Base-by-base conservation (phyloP, 2,329 filamentous ascomycete genomes). In the Fusarium newnesense region DNA sequence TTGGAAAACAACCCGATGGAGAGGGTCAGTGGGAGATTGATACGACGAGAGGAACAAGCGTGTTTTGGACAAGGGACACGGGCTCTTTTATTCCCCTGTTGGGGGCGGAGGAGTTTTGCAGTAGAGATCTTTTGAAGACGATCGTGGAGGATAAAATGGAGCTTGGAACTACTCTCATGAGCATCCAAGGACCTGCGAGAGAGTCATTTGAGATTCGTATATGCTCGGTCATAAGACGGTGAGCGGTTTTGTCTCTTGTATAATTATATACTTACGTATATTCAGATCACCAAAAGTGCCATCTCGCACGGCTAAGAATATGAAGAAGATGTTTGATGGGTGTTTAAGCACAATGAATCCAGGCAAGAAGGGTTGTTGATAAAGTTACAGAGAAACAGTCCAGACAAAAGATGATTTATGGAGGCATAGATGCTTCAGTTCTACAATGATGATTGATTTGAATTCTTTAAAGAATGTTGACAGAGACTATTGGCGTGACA, bases 11-110 rank as follows among this genome's bases (percentile, higher is more conserved):
- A 13, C 64, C 60, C 4, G 32, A 65, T 10, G 9, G 13, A 6
- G 7, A 56, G 2, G 37, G 52, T 2, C 42, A 61, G 8, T 72
- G 64, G 68, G 68, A 72, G 9, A 21, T 72, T 21, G 56, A 70
- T 2, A 16, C 26, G 4, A 37, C 30, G 3, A 39, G 6, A 19
- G 67, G 57, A 13, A 52, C 28, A n/a, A 40, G 49, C 16, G 2
- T 69, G 1, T 19, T 69, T 1, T 69, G 57, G 57, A 37, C 66
- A 1, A 15, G 11, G 1, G 44, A 58, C 9, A 32, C 21, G 3
- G 18, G 28, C 8, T 4, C 4, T 7, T 63, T 69, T n/a, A 30
- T 8, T 15, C 47, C 47, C 3, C 30, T 63, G 4, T 6, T 47
- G 10, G 50, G 36, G 16, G 67, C 50, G 4, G 21, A 47, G 12